Conservation (phyloP, 2,329 filamentous ascomycete genomes). For the Fusarium piperis region DNA sequence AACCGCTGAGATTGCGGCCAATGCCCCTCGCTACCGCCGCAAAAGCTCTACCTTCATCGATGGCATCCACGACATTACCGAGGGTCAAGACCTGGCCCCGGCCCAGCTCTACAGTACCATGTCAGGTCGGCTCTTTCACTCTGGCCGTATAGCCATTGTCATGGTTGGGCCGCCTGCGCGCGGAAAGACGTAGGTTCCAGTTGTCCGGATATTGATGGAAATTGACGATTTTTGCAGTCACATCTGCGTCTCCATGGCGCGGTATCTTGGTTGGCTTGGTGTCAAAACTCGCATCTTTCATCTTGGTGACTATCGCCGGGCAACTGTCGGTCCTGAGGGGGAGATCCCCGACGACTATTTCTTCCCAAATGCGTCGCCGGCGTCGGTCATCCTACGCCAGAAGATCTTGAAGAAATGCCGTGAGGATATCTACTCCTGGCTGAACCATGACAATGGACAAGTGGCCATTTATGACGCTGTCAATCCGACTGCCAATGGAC, state of each 20-base stretch:
- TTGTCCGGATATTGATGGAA: background rate
- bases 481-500: conserved; percentile 85
- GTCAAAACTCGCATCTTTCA: conserved; percentile 99
- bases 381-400: conserved; percentile 91
- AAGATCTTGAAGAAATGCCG: conserved; percentile 98
- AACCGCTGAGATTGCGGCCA: conserved; percentile 91
- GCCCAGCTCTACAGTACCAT: conserved; percentile 98
- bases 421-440: conserved; percentile 95
- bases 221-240: conserved; percentile 64
- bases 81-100: conserved; percentile 84
- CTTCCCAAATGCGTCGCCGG: conserved; percentile 91
- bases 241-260: conserved; percentile 92
- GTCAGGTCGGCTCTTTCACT: conserved; percentile 96
- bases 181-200: conserved; percentile 83
- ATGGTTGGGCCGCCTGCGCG: conserved; percentile 95
- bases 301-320: conserved; percentile 93
- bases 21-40: conserved; percentile 87
- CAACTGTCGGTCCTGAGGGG: conserved; percentile 83
- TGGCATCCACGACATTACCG: conserved; percentile 92
- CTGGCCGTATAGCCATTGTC: conserved; percentile 94
- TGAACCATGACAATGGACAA: conserved; percentile 97
- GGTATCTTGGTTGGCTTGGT: conserved; percentile 95
- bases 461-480: conserved; percentile 99
- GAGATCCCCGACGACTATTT: conserved; percentile 98
- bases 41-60: conserved; percentile 97